Conservation (phyloP, 1,284 basidiomycete genomes). For the Hemileia vastatrix region DNA sequence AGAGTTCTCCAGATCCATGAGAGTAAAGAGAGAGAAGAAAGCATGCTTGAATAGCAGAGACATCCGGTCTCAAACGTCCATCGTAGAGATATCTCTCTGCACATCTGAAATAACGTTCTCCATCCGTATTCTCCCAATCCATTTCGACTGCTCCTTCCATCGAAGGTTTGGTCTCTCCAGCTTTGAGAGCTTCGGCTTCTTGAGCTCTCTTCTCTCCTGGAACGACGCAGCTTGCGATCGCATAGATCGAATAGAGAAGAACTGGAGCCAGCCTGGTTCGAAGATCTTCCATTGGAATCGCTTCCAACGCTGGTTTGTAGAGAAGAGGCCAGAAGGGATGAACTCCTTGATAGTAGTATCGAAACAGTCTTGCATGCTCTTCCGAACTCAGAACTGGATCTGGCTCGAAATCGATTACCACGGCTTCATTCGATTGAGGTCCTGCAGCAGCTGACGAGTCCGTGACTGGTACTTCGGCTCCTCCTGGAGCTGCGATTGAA, state of each 20-base stretch:
- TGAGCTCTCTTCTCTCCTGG: slow-evolving; percentile 62
- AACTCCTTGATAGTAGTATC: slow-evolving; percentile 35
- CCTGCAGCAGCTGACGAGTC: neutral
- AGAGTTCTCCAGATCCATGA: slow-evolving; percentile 47
- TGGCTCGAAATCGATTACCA: neutral
- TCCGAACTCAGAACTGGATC: slow-evolving; percentile 29
- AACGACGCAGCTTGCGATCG: slow-evolving; percentile 40
- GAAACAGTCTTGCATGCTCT: slow-evolving; percentile 30
- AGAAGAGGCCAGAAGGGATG: too few relatives aligned
- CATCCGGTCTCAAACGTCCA: slow-evolving; percentile 40
- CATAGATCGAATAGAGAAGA: slow-evolving; percentile 41
- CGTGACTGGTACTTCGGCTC: neutral
- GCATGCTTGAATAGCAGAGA: slow-evolving; percentile 45
- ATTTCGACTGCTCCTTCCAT: slow-evolving; percentile 30
- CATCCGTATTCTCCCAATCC: slow-evolving; percentile 32
- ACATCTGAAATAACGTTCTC: slow-evolving; percentile 51
- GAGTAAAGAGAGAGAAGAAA: slow-evolving; percentile 47
- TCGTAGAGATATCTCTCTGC: slow-evolving; percentile 58
- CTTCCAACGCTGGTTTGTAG: slow-evolving; percentile 50
- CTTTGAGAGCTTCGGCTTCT: slow-evolving; percentile 62
- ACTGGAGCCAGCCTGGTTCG: slow-evolving; percentile 52
- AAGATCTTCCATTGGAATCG: slow-evolving; percentile 68
- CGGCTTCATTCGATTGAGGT: too few relatives aligned
- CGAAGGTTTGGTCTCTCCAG: slow-evolving; percentile 39
- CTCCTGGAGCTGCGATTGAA: neutral